Conservation (phyloP, 768 basidiomycete species). For the Termitomyces sp. region DNA sequence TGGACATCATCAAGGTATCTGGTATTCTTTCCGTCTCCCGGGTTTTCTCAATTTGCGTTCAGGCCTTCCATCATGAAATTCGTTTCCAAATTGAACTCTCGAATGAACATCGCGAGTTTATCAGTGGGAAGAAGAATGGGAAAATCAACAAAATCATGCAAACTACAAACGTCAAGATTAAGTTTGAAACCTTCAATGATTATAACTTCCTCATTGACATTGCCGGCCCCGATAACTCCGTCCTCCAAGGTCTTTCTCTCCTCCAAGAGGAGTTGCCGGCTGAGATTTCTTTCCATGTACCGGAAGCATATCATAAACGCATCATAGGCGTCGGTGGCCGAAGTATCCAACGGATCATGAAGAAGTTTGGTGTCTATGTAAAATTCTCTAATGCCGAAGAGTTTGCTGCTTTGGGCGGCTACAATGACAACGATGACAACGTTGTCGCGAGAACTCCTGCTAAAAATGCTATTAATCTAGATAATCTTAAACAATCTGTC, state of each 20-base stretch:
- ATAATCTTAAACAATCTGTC: conserved; percentile 91
- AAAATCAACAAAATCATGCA: conserved; percentile 99
- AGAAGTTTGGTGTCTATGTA: conserved; percentile 99
- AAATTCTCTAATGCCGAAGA: conserved; percentile 99
- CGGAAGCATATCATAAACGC: conserved; percentile 96
- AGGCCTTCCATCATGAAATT: conserved; percentile 96
- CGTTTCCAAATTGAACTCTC: conserved; percentile 97
- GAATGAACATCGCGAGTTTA: conserved; percentile 98
- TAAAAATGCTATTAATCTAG: conserved; percentile 94
- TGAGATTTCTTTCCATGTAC: conserved; percentile 98
- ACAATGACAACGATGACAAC: conserved; percentile 97
- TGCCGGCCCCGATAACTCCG: conserved; percentile 78
- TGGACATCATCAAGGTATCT: conserved; percentile 85
- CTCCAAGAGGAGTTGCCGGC: conserved; percentile 98
- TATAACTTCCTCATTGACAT: conserved; percentile 94
- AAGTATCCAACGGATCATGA: conserved; percentile 99
- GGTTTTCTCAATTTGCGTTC: not conserved
- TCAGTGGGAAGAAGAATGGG: conserved; percentile 98
- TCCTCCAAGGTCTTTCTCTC: conserved; percentile 83
- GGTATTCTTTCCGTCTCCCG: conserved; percentile 14
- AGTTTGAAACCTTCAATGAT: conserved; percentile 97
- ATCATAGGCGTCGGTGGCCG: conserved; percentile 98
- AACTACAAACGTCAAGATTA: conserved; percentile 94
- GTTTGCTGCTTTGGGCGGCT: conserved; percentile 91
- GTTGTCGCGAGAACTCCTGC: conserved; percentile 97